Percentiles rank a stretch among this genome's conserved stretches.
Evolutionary conservation across 805 yeast genomes (phyloP).

Genomic region (Candida boleticola): DNA sequence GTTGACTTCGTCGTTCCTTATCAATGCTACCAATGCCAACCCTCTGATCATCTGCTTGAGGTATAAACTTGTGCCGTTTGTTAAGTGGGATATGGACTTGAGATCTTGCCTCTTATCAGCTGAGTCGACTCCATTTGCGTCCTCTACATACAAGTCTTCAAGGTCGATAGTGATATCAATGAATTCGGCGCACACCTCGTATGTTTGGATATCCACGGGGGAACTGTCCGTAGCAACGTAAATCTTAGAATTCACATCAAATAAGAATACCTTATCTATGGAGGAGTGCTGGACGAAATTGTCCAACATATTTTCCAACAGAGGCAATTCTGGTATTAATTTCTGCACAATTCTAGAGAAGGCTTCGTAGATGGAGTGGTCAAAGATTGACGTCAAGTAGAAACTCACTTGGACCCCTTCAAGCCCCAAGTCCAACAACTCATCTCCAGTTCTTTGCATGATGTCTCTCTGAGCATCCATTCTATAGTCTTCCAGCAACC

Average conservation of each 20-base stretch:
- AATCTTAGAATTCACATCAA: conserved; percentile 88
- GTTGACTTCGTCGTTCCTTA: conserved; percentile 58
- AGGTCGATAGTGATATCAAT: conserved; percentile 91
- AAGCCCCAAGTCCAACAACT: conserved; percentile 80
- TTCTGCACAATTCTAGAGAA: conserved; percentile 91
- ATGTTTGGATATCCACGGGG: conserved; percentile 92
- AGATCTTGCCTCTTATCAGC: conserved; percentile 31
- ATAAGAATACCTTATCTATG: conserved; percentile 88
- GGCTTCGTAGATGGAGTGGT: conserved; percentile 94
- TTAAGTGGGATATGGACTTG: conserved; percentile 70
- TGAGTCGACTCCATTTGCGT: conserved; percentile 10
- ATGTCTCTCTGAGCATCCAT: conserved; percentile 95
- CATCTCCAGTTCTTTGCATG: conserved; percentile 94
- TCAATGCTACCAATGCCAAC: conserved; percentile 83
- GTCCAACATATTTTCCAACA: conserved; percentile 84
- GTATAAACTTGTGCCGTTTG: conserved; percentile 81
- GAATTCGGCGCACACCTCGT: conserved; percentile 96
- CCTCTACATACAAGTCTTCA: conserved; percentile 59
- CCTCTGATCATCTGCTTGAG: conserved; percentile 92
- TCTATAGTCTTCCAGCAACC: conserved; percentile 88
- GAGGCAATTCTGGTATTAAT: conserved; percentile 82
- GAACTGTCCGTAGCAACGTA: conserved; percentile 95
- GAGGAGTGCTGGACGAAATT: conserved; percentile 84
- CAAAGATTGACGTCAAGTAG: conserved; percentile 90
- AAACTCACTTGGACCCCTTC: conserved; percentile 90